These are phyloP conservation scores for Globisporangium viniferum DNA, from an alignment of 352 stramenopile species.

Conservation along the genomic window DNA sequence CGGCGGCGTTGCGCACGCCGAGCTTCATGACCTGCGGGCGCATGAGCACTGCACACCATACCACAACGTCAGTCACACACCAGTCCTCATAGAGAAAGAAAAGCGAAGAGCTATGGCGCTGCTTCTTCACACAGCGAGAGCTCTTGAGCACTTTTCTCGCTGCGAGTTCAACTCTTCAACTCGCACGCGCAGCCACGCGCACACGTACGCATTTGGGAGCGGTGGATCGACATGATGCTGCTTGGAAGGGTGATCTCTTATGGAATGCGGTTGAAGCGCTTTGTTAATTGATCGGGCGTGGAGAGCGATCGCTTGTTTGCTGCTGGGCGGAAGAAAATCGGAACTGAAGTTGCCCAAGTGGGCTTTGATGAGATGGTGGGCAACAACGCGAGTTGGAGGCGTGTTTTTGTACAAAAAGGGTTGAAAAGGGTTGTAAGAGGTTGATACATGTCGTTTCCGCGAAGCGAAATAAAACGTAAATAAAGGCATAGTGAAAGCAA, in stretches of 20 bases:
- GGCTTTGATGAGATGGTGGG: slow-evolving; percentile 1
- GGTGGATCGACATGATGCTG: slow-evolving; percentile 17
- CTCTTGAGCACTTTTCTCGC: background rate
- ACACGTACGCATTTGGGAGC: slow-evolving; percentile 19
- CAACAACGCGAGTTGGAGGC: background rate
- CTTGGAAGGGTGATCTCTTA: background rate
- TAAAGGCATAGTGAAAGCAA: too few species aligned
- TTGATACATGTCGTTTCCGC: too few species aligned
- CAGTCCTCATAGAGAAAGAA: background rate
- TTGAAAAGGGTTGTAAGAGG: too few species aligned
- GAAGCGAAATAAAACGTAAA: too few species aligned
- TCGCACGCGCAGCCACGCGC: background rate
- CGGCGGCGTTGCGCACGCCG: slow-evolving; percentile 23
- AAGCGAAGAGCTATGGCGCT: background rate
- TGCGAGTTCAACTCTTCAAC: background rate
- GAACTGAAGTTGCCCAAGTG: slow-evolving; percentile 6
- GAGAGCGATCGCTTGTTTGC: background rate
- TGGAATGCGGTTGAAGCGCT: background rate
- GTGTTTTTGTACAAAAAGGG: background rate
- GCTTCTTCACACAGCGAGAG: background rate
- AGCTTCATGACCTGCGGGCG: slow-evolving; percentile 39
- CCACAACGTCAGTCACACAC: background rate
- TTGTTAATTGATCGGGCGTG: background rate
- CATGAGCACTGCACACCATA: slow-evolving; percentile 30
- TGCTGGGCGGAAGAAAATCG: background rate